Conservation (phyloP, 2,329 filamentous ascomycete species). For the Cercospora nicotianae region DNA sequence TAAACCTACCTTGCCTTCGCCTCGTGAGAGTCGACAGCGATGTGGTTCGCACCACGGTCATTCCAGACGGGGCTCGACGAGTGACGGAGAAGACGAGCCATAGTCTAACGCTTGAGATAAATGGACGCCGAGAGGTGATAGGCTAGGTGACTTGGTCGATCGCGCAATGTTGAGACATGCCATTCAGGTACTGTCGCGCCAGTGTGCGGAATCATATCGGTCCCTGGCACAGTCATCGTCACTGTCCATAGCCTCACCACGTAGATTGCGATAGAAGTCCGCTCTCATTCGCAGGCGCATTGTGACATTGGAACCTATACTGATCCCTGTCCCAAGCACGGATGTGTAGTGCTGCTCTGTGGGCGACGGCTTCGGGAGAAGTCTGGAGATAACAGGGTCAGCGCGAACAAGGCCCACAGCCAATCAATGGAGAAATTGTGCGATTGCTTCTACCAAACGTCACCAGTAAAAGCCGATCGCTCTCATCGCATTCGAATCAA, state of each 20-base stretch:
- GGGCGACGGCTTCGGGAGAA: conserved; percentile 11
- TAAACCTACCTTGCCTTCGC: not conserved
- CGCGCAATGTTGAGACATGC: conserved; percentile 14
- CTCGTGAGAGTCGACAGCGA: not conserved
- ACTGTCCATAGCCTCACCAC: not conserved
- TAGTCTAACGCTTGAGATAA: conserved; percentile 6
- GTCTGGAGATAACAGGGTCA: conserved; percentile 1
- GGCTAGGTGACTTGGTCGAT: not conserved
- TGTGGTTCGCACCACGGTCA: conserved; percentile 6
- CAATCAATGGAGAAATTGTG: not conserved
- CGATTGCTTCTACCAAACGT: not conserved
- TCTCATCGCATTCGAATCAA: not conserved
- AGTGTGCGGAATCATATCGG: conserved; percentile 14
- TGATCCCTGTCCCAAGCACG: conserved; percentile 1
- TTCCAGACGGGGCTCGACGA: conserved; percentile 2
- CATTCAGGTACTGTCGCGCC: conserved; percentile 15
- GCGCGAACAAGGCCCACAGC: not conserved
- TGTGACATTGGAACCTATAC: not conserved
- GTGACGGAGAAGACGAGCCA: conserved; percentile 7
- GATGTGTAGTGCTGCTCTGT: not conserved
- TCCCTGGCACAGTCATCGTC: conserved; percentile 8
- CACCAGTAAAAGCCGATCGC: not conserved
- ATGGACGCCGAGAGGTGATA: conserved; percentile 12
- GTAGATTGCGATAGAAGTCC: not conserved
- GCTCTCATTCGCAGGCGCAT: conserved; percentile 2